A percentile compares a stretch with the other conserved stretches of the same genome.
phyloP scores from a whole-genome alignment of 495 filamentous ascomycete genomes.

The Margaritispora aquatica region DNA sequence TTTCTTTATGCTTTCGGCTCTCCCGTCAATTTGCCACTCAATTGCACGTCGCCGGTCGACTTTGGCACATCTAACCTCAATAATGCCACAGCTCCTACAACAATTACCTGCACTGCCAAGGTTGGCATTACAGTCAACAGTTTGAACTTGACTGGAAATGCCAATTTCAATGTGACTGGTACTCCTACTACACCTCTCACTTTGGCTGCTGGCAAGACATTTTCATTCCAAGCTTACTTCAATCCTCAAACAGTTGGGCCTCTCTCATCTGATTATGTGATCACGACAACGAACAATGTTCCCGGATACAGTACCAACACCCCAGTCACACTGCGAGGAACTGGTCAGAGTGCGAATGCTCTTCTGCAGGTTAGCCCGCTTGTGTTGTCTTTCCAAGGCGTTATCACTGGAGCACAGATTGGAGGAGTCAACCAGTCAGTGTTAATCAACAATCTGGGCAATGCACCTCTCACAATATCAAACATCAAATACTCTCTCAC shows the following conservation, averaged over 20 bases:
- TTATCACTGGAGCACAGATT: constrained; percentile 26
- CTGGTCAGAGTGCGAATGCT: constrained; percentile 23
- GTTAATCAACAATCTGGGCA: constrained; percentile 30
- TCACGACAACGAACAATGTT: constrained; percentile 28
- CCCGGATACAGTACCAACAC: constrained; percentile 25
- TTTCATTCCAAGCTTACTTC: constrained; percentile 36
- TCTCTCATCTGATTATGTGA: constrained; percentile 32
- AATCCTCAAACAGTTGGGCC: constrained; percentile 30
- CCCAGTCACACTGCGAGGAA: constrained; percentile 30
- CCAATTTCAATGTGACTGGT: constrained; percentile 29
- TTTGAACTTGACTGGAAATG: constrained; percentile 26
- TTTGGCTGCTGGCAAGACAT: constrained; percentile 29
- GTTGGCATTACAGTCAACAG: constrained; percentile 27
- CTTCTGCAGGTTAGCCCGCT: constrained; percentile 29
- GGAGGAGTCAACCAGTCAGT: constrained; percentile 23
- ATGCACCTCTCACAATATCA: constrained; percentile 24
- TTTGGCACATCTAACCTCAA: constrained; percentile 38
- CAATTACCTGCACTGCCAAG: constrained; percentile 28
- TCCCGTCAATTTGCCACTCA: constrained; percentile 35
- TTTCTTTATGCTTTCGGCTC: constrained; percentile 36
- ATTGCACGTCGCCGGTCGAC: constrained; percentile 32
- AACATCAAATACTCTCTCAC: constrained; percentile 28
- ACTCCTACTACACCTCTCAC: constrained; percentile 31
- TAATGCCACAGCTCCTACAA: constrained; percentile 19
- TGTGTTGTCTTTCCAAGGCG: constrained; percentile 30